phyloP scores from a whole-genome alignment of 768 basidiomycete species.

The Trametes cinnabarina region DNA sequence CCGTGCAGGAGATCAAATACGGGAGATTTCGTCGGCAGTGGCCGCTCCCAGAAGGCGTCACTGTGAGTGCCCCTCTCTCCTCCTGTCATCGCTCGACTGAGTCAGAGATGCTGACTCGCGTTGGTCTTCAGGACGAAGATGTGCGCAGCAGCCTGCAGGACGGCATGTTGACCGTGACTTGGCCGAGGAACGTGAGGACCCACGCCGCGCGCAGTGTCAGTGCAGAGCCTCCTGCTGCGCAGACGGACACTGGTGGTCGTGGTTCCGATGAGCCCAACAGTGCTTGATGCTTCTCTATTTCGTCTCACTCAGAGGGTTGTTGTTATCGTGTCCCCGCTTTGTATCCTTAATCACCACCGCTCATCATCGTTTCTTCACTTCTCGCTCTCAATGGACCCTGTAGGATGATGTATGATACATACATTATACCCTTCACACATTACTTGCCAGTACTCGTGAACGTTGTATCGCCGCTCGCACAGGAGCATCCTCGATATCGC shows the following conservation, averaged over 20 bases:
- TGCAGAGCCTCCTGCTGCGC: background rate
- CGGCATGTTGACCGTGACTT: conserved; percentile 39
- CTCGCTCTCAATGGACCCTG: too few species aligned
- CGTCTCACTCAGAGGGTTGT: background rate
- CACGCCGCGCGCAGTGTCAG: background rate
- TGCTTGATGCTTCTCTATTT: background rate
- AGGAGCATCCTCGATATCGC: too few species aligned
- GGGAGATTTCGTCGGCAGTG: conserved; percentile 39
- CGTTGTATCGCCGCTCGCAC: too few species aligned
- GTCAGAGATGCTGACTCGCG: background rate
- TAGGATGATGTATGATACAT: too few species aligned
- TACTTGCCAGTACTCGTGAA: too few species aligned
- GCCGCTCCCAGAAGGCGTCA: conserved; percentile 36
- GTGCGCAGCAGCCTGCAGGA: conserved; percentile 40
- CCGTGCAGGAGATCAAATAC: conserved; percentile 39
- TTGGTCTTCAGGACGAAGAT: conserved; percentile 31
- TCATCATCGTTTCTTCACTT: too few species aligned
- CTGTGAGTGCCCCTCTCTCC: conserved; percentile 27
- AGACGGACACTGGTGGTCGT: background rate
- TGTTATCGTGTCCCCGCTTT: too few species aligned
- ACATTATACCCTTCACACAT: too few species aligned
- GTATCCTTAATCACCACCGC: background rate
- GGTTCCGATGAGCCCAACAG: background rate
- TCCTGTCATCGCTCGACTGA: background rate
- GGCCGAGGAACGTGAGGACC: conserved; percentile 32